Percentiles rank a stretch among this genome's conserved stretches.
These are phyloP conservation scores for Boechera stricta DNA, from an alignment of 345 rosid genomes.

Conservation along the genomic window DNA sequence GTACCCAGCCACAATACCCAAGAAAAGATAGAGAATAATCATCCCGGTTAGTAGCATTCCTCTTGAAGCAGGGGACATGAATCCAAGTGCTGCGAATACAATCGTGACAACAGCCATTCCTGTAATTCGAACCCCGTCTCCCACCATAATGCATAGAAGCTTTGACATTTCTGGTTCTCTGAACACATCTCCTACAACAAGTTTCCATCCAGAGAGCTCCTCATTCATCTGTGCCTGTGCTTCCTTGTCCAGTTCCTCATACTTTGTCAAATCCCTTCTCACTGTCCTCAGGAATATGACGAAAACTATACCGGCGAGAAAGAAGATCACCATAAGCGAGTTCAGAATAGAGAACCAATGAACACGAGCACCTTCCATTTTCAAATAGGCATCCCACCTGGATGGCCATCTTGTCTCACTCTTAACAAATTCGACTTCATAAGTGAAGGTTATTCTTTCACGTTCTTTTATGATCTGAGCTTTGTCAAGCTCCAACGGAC, in stretches of 20 bases:
- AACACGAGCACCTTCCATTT: constrained; percentile 88
- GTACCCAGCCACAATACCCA: constrained; percentile 75
- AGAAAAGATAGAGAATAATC: constrained; percentile 78
- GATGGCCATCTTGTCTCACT: constrained; percentile 82
- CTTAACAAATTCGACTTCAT: constrained; percentile 80
- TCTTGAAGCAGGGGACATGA: constrained; percentile 87
- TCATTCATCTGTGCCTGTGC: constrained; percentile 89
- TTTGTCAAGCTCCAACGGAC: constrained; percentile 76
- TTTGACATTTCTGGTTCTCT: constrained; percentile 73
- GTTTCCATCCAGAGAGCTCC: constrained; percentile 92
- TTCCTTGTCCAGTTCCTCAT: constrained; percentile 83
- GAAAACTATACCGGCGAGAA: constrained; percentile 78
- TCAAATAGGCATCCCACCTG: constrained; percentile 89
- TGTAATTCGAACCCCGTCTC: constrained; percentile 79
- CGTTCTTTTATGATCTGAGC: constrained; percentile 78
- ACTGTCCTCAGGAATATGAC: constrained; percentile 86
- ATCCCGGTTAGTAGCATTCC: constrained; percentile 90
- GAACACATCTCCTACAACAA: constrained; percentile 88
- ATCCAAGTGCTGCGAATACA: constrained; percentile 78
- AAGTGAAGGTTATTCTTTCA: constrained; percentile 77
- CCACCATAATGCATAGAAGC: constrained; percentile 83
- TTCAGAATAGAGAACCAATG: constrained; percentile 88
- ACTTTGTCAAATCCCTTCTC: constrained; percentile 82
- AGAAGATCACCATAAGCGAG: constrained; percentile 78
- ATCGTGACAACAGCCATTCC: constrained; percentile 81